Evolutionary conservation across 75 land plant species (phyloP).

Genomic region (Ceratopteris richardii): DNA sequence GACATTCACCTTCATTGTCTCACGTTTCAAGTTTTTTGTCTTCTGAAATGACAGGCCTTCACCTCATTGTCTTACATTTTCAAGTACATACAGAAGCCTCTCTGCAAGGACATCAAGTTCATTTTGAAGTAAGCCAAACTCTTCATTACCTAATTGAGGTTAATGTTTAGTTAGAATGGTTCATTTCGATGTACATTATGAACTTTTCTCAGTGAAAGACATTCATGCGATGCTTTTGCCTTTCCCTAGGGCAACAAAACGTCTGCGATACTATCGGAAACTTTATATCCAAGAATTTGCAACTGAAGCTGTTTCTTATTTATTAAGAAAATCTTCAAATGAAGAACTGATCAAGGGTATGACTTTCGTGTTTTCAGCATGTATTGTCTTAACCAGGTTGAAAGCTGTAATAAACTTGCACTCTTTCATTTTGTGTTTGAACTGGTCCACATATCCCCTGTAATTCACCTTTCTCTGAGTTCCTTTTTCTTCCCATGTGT

Average conservation of each 20-base stretch:
- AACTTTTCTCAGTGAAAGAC: not conserved
- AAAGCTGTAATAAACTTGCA: no score
- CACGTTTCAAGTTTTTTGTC: no score
- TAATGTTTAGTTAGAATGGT: not conserved
- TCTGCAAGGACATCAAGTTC: slow-evolving; percentile 38
- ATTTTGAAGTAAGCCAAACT: slow-evolving; percentile 46
- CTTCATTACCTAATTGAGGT: not conserved
- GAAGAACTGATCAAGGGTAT: slow-evolving; percentile 67
- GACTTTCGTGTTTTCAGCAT: no score
- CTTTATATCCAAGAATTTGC: slow-evolving; percentile 74
- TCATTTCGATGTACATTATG: not conserved
- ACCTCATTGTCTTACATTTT: slow-evolving; percentile 67
- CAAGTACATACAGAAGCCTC: slow-evolving; percentile 79
- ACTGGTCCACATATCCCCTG: no score
- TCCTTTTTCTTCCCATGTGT: no score
- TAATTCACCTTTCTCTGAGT: no score
- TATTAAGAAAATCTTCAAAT: slow-evolving; percentile 64
- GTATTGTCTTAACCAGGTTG: not conserved
- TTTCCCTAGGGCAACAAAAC: slow-evolving; percentile 44
- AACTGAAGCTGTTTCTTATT: slow-evolving; percentile 74
- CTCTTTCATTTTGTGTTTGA: no score
- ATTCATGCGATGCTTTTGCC: not conserved
- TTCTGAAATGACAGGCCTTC: slow-evolving; percentile 50
- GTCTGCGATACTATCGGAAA: slow-evolving; percentile 54
- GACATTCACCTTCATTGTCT: no score